Evolutionary conservation across 306 rosid genomes (phyloP), one percentile per base, ranked within the genome.

Genomic region (Begonia fuchsioides): DNA sequence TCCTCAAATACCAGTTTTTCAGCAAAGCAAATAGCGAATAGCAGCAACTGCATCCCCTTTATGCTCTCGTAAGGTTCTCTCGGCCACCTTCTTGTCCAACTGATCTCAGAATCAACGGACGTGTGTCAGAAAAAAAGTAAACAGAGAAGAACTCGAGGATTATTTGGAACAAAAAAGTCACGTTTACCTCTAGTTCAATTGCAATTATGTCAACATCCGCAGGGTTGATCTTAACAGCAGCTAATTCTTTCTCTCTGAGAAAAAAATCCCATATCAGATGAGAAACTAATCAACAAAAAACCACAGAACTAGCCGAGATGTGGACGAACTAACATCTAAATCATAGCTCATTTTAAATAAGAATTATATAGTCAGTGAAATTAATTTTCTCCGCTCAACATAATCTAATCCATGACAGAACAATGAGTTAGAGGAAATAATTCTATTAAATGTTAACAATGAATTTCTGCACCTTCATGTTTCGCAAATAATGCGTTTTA

Each of bases 1-100:
- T 26, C 35, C 35, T 26, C 35, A 26, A 26, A 26, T 26, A 8
- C 35, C 35, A 26, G 8, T 3, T 2, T 38, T 47, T 61, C 49
- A 83, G 56, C 38, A 77, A 59, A 90, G 95, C 74, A 84, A 76
- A 54, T 81, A 72, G 40, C 92, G 64, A 62, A 90, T 76, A 53
- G 95, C 97, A 67, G 97, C 92, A 68, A 84, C 97, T 0, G 97
- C 95, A 62, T 90, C 95, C 35, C 98, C 94, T 69, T 85, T 82
- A 77, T 90, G 98, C 65, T 90, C 98, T 8, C 94, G 77, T 72
- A 90, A 63, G 53, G 95, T 90, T 72, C 86, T 81, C 80, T 90
- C 95, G 12, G 95, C 98, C 12, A 81, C 85, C 76, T 79, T 76
- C 76, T 69, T 82, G 82, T 85, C 98, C 81, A 90, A 51, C 94